Evolutionary conservation across 345 rosid species (phyloP), one percentile per base, ranked within the genome.

Genomic region (Camelina hispida): DNA sequence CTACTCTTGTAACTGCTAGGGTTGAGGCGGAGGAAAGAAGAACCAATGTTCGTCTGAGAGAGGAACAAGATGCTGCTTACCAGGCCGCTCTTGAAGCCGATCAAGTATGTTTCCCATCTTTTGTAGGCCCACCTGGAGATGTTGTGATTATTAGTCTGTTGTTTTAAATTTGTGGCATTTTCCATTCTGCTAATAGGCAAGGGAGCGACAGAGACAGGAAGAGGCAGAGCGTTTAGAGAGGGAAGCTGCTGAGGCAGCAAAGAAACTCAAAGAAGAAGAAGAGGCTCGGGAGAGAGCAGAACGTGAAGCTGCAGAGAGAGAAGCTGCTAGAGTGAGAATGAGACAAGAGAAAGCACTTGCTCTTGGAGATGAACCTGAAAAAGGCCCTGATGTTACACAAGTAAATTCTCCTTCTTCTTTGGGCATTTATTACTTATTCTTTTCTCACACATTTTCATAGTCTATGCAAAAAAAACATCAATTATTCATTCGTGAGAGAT

Each of bases 41-140:
- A 79, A 87, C 51, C 69, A 91, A 84, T 81, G 15, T 83, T 81
- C 93, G 83, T 5, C 81, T 96, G 47, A 88, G 99, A 81, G 99
- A 93, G 85, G 99, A 96, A 81, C 99, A 96, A 76, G 98, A 96
- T 83, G 95, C 96, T 63, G 99, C 98, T 62, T 96, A 87, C 80
- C 87, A 89, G 79, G 99, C 90, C 32, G 99, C 99, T 25, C 98
- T 96, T 71, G 98, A 93, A 89, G 99, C 96, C 25, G 99, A 96
- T 84, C 99, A 89, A 76, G 99, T 93, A 87, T 61, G 81, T 53
- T 30, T 42, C 47, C 18, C 59, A 13, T 51, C 43, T 28, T 60
- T 16, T 20, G 55, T 17, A 18, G 15, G n/a, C 34, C 62, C 4
- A 8, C 7, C 14, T 0, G 1, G 34, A 44, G 56, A 48, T 43